Evolutionary conservation across 2,329 filamentous ascomycete species (phyloP), one percentile per base, ranked within the genome.

Genomic region (Cladosporium cucumerinum): DNA sequence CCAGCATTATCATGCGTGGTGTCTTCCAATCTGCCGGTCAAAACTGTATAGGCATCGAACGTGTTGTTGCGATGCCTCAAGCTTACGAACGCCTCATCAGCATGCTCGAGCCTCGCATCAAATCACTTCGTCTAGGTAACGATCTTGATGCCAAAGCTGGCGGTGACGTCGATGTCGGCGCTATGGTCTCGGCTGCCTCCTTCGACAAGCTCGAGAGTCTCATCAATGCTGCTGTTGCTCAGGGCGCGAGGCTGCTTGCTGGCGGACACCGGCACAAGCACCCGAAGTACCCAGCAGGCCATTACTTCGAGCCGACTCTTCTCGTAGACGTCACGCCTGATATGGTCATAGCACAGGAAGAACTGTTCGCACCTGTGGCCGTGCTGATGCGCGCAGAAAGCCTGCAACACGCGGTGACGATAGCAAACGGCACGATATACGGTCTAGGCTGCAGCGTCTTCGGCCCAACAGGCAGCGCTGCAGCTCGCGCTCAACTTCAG

Each of bases 1-100:
- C 86, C 46, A 91, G 93, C 67, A 90, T 96, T 68, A 86, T 98
- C 67, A 89, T 99, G 80, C 88, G 95, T 61, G 95, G 94, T 61
- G 92, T 92, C 11, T 99, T 98, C 79, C 95, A 99, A 78, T 93
- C 93, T 60, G 89, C 93, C 18, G 95, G 95, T 1, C 95, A 99
- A 78, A 99, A 99, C 80, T 99, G 95, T 79, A 94, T 99, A 74
- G 95, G 95, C 63, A 94, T 97, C 70, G 95, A 99, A 80, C 90
- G 95, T 64, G 89, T 98, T 73, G 89, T 98, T 70, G 92, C 90
- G 26, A 85, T 91, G 18, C 89, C 92, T 1, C 82, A 80, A n/a
- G 84, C 91, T 60, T 96, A 98, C 80, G 83, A 90, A 67, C 82
- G 82, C 64, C 85, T 99, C 25, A 80, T 97, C 61, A 78, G 82